Evolutionary conservation across 495 filamentous ascomycete species (phyloP).

Genomic region (Aspergillus panamensis): DNA sequence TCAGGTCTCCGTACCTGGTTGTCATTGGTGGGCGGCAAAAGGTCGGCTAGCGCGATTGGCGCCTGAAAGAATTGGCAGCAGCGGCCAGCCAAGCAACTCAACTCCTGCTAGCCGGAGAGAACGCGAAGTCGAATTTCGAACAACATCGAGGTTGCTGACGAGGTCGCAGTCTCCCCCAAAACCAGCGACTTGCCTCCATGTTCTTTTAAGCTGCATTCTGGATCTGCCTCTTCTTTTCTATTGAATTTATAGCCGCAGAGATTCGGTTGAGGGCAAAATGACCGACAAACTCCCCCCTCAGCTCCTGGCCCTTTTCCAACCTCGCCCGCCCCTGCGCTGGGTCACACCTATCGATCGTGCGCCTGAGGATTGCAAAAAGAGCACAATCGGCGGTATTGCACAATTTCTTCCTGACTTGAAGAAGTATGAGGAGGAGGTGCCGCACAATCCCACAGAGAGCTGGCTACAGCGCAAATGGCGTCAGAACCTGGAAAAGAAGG

Average conservation of each 20-base stretch:
- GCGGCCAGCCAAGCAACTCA: background rate
- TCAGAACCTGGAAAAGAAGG: conserved; percentile 72
- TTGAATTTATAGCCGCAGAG: background rate
- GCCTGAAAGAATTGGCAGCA: background rate
- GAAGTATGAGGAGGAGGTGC: conserved; percentile 64
- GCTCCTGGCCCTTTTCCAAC: conserved; percentile 88
- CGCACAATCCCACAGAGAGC: conserved; percentile 84
- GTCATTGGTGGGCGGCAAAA: conserved; percentile 28
- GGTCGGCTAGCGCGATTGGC: conserved; percentile 22
- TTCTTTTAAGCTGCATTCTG: conserved; percentile 5
- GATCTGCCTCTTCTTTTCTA: background rate
- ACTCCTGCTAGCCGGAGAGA: background rate
- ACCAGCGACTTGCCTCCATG: conserved; percentile 1
- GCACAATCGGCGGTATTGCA: conserved; percentile 66
- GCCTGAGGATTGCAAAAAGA: conserved; percentile 71
- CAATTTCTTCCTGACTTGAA: conserved; percentile 67
- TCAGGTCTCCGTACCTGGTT: conserved; percentile 9
- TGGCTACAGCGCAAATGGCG: conserved; percentile 85
- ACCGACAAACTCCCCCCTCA: conserved; percentile 94
- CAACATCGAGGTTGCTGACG: background rate
- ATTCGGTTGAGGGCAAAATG: conserved; percentile 51
- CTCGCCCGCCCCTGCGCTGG: conserved; percentile 87
- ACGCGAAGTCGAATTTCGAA: conserved; percentile 8
- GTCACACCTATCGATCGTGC: conserved; percentile 78
- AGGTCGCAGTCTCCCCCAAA: background rate